Evolutionary conservation across 805 yeast genomes (phyloP), one percentile per base, ranked within the genome.

Genomic region (Zygoascus bituminiphila): DNA sequence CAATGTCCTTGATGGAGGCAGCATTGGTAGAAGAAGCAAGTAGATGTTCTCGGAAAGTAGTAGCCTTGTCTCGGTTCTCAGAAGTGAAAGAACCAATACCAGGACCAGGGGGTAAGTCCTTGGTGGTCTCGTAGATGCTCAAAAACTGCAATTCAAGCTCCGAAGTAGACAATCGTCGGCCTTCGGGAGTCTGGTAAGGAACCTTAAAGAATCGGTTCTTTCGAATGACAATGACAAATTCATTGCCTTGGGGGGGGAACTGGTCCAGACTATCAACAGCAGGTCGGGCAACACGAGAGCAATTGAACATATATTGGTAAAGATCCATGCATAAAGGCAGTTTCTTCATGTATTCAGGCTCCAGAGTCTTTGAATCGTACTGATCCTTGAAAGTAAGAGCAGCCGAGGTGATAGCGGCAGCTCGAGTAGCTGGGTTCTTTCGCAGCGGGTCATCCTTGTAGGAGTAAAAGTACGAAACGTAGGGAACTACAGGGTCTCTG

Each of bases 241-340:
- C 77, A 66, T 86, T 79, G 33, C 68, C 71, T 29, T 49, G 50
- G 20, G 46, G 51, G 26, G 60, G 49, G 65, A 78, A 81, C 51
- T 68, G 62, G 24, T 74, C 72, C 57, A 83, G 82, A 51, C 75
- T 71, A 64, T 91, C 97, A 49, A 74, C 64, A 15, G 66, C 69
- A 20, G 54, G 57, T 23, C 57, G 60, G 20, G 60, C 57, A 46
- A 86, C 75, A 59, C 98, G 77, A 49, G 85, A 77, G 62, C 83
- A 86, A 72, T 88, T 87, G 74, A 91, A 91, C 95, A 91, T 84
- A 71, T 79, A 78, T 61, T 78, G 78, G 76, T 87, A 89, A 29
- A 94, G 82, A 65, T 87, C 88, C 98, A 91, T 91, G 68, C 97
- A 91, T 62, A 79, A 84, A n/a, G 97, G 95, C 55, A 72, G 73